Evolutionary conservation across 495 filamentous ascomycete species (phyloP).

Genomic region (Penicillium longicatenatum): DNA sequence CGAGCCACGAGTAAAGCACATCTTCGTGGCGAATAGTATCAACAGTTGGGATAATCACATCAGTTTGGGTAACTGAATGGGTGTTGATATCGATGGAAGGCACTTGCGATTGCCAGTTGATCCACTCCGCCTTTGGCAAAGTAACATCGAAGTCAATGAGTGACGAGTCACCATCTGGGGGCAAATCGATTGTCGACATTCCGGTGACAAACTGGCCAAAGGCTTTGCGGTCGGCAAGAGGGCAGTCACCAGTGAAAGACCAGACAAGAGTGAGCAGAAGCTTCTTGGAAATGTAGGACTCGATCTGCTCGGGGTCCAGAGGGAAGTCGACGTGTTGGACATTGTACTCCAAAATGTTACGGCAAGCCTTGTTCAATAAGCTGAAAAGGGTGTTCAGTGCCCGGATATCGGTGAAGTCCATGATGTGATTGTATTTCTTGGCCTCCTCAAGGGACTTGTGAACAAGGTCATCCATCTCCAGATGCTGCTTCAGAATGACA

Average conservation of each 20-base stretch:
- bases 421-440: conserved; percentile 85
- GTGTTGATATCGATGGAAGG: conserved; percentile 95
- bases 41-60: conserved; percentile 95
- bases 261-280: conserved; percentile 87
- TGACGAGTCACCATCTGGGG: conserved; percentile 70
- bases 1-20: conserved; percentile 97
- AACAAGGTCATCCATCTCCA: conserved; percentile 78
- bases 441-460: conserved; percentile 73
- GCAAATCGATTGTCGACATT: conserved; percentile 81
- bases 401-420: conserved; percentile 92
- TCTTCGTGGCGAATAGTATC: conserved; percentile 98
- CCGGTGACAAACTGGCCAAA: conserved; percentile 83
- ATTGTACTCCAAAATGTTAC: conserved; percentile 94
- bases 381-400: conserved; percentile 94
- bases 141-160: conserved; percentile 95
- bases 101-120: conserved; percentile 90
- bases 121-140: conserved; percentile 85
- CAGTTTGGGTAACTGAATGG: conserved; percentile 94
- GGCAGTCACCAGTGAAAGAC: conserved; percentile 95
- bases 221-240: conserved; percentile 78
- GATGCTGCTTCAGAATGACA: conserved; percentile 69
- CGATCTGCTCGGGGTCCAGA: conserved; percentile 82
- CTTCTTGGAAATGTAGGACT: conserved; percentile 89
- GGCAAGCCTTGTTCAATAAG: conserved; percentile 87
- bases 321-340: conserved; percentile 91